Evolutionary conservation across 371 early-diverging fungal genomes (phyloP).

Genomic region (Choanephora cucurbitarum): DNA sequence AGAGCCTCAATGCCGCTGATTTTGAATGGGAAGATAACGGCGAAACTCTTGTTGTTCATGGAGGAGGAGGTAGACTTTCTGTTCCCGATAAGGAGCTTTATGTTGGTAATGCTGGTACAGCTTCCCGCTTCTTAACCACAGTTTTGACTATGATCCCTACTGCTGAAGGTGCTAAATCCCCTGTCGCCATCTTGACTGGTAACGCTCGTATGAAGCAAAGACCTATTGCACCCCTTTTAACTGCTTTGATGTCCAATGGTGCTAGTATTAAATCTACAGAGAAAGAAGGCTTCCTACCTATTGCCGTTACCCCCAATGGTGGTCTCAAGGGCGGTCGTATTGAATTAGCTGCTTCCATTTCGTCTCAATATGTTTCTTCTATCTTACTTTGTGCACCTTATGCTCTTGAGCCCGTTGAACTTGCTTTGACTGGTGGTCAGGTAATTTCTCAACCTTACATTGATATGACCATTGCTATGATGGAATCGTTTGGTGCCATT

Average conservation of each 20-base stretch:
- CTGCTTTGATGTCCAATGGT: slow-evolving; percentile 81
- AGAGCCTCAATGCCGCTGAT: slow-evolving; percentile 82
- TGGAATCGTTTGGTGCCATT: slow-evolving; percentile 89
- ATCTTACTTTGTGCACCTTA: slow-evolving; percentile 96
- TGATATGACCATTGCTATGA: slow-evolving; percentile 98
- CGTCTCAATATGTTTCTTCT: slow-evolving; percentile 97
- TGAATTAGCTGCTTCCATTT: slow-evolving; percentile 88
- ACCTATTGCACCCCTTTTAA: slow-evolving; percentile 90
- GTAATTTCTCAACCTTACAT: slow-evolving; percentile 98
- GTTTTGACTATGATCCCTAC: slow-evolving; percentile 77
- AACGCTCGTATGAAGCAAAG: slow-evolving; percentile 98
- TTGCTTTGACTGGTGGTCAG: slow-evolving; percentile 86
- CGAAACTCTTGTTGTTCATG: slow-evolving; percentile 84
- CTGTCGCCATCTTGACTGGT: slow-evolving; percentile 82
- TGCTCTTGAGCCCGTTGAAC: slow-evolving; percentile 76
- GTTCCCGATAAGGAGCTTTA: slow-evolving; percentile 83
- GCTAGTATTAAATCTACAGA: slow-evolving; percentile 78
- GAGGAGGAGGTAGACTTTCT: slow-evolving; percentile 75
- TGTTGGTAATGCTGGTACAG: slow-evolving; percentile 98
- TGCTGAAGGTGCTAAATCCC: slow-evolving; percentile 34
- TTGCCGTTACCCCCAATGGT: slow-evolving; percentile 73
- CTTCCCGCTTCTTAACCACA: slow-evolving; percentile 93
- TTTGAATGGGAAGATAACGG: slow-evolving; percentile 94
- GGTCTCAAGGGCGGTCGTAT: slow-evolving; percentile 91
- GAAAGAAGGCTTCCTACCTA: slow-evolving; percentile 85